Evolutionary conservation across 345 rosid species (phyloP), one percentile per base, ranked within the genome.

Genomic region (Hibiscus trionum): DNA sequence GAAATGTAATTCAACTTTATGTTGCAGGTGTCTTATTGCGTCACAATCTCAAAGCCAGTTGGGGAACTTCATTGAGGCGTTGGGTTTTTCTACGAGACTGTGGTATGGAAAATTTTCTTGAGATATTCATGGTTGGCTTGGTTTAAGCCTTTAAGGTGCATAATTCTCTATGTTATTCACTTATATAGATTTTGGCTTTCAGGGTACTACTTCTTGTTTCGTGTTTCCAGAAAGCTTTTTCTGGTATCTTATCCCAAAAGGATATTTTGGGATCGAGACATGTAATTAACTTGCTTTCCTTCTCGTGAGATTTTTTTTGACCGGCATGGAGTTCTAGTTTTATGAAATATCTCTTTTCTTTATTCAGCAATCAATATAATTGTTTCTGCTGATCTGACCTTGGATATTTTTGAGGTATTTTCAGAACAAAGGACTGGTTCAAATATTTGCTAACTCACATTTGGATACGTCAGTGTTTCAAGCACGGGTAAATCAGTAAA

Each of bases 351-450:
- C 66, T 78, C 69, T 57, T 35, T 10, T 21, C 6, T 56, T 65
- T 61, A 47, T 70, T 74, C 21, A 24, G n/a, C 2, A 2, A 68
- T 73, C 42, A 46, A 73, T 16, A 21, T 72, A 63, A 5, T 75
- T 57, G 47, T 59, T 62, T 72, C 72, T 76, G 56, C 83, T 80
- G 75, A 82, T 72, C 76, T 83, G 57, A 80, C 74, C 74, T 68
- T 78, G 77, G 76, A 79, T 79, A 77, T 73, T 83, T 80, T 66
- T 75, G 86, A 85, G 87, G 80, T 83, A 76, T 80, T 76, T 27
- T 66, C 90, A 95, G 99, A 83, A 73, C 77, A 87, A 88, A 83
- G 96, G 97, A 63, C 70, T 92, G 66, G 87, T 78, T 74, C 87
- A 90, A 82, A 75, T 77, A 75, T 92, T 88, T 82, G 73, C 78